phyloP scores from a whole-genome alignment of 129 eudicot species.

The Centaurea solstitialis region DNA sequence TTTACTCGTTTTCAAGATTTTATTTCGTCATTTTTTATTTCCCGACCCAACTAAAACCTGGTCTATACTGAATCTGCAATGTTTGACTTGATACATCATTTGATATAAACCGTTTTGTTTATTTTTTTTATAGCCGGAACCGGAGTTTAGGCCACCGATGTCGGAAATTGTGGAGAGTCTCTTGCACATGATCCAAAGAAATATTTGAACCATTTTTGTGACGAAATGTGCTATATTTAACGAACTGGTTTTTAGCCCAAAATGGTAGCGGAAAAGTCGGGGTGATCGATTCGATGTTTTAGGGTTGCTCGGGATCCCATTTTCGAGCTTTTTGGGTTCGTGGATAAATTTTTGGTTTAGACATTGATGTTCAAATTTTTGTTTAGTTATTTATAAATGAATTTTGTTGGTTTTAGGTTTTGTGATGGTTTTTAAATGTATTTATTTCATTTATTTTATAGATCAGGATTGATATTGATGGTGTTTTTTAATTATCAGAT shows the following conservation, averaged over 20 bases:
- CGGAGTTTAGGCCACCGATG: conserved; percentile 95
- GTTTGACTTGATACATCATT: background rate
- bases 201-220: conserved; percentile 16
- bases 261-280: background rate
- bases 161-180: conserved; percentile 87
- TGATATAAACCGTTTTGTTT: background rate
- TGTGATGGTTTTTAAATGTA: background rate
- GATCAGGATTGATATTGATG: background rate
- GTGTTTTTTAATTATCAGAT: background rate
- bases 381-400: background rate
- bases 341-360: background rate
- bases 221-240: background rate
- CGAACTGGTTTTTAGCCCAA: background rate
- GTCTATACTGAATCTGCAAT: background rate
- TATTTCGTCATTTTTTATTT: background rate
- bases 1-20: background rate
- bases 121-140: conserved; percentile 55
- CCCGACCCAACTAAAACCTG: background rate
- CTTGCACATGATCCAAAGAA: conserved; percentile 62
- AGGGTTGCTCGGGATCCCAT: background rate
- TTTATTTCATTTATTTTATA: background rate
- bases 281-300: background rate
- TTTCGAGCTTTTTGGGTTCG: background rate
- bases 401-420: background rate
- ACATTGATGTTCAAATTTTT: background rate